Percentiles rank a stretch among this genome's conserved stretches.
These are phyloP conservation scores for Rosa multiflora DNA, from an alignment of 306 rosid species.

Conservation along the genomic window DNA sequence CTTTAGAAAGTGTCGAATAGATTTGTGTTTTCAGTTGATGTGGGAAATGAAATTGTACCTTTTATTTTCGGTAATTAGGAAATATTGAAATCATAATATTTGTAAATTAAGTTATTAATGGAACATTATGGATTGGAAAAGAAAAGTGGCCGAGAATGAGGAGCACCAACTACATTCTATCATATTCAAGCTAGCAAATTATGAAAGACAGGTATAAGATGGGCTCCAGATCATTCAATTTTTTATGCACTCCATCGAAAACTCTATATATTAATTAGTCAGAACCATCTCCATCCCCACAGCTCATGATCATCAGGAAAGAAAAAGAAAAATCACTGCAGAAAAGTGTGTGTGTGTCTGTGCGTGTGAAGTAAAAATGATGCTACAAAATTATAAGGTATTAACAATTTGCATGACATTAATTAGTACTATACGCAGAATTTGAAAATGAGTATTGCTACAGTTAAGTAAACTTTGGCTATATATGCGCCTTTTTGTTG, in stretches of 20 bases:
- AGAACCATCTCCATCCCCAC: neutral
- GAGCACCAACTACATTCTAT: neutral
- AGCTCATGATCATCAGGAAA: neutral
- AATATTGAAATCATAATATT: neutral
- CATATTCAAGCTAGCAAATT: slow-evolving; percentile 5
- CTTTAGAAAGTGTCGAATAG: neutral
- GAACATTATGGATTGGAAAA: neutral
- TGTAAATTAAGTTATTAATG: neutral
- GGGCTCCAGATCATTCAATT: slow-evolving; percentile 32
- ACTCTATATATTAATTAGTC: neutral
- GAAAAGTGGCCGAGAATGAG: neutral
- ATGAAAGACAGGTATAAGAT: slow-evolving; percentile 15
- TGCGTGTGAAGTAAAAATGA: neutral
- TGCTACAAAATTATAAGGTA: neutral
- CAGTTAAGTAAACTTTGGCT: neutral
- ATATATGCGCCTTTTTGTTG: neutral
- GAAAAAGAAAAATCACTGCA: neutral
- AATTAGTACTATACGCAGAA: neutral
- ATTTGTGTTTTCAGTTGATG: neutral
- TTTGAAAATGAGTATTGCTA: neutral
- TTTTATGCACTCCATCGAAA: neutral
- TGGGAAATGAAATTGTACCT: neutral
- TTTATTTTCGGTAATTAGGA: neutral
- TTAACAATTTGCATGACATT: neutral
- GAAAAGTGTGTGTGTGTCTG: neutral